Percentiles rank a stretch among this genome's conserved stretches.
Conservation (phyloP, 1,284 basidiomycete species). For the Irpex lacteus region DNA sequence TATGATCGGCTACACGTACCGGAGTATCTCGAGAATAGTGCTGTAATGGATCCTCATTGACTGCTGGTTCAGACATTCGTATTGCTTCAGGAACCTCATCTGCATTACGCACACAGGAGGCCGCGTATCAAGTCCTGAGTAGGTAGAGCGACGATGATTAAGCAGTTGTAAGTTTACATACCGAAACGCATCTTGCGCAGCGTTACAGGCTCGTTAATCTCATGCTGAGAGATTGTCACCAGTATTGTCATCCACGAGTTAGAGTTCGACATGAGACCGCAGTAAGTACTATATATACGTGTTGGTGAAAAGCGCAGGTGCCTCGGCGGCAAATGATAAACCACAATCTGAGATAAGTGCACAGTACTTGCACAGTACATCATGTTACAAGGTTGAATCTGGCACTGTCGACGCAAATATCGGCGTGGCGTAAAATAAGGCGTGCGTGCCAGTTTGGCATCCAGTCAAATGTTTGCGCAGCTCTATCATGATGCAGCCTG, state of each 20-base stretch:
- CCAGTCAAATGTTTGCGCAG: no score
- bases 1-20: neutral
- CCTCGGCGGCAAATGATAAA: neutral
- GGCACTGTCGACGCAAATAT: neutral
- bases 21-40: constrained; percentile 1
- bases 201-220: neutral
- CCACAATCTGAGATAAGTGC: neutral
- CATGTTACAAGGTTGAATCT: neutral
- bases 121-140: constrained; percentile 7
- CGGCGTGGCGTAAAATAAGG: no score
- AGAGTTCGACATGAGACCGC: neutral
- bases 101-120: neutral
- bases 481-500: no score
- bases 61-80: neutral
- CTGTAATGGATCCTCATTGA: neutral
- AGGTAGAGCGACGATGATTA: neutral
- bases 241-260: neutral
- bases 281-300: neutral
- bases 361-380: neutral
- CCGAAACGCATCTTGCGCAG: neutral
- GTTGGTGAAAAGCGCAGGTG: neutral
- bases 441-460: no score
- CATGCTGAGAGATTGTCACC: neutral
- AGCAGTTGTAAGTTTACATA: neutral
- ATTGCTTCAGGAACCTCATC: constrained; percentile 11